Evolutionary conservation across 108 stramenopile genomes (phyloP), one percentile per base, ranked within the genome.

Genomic region (Cyclotella atomus): DNA sequence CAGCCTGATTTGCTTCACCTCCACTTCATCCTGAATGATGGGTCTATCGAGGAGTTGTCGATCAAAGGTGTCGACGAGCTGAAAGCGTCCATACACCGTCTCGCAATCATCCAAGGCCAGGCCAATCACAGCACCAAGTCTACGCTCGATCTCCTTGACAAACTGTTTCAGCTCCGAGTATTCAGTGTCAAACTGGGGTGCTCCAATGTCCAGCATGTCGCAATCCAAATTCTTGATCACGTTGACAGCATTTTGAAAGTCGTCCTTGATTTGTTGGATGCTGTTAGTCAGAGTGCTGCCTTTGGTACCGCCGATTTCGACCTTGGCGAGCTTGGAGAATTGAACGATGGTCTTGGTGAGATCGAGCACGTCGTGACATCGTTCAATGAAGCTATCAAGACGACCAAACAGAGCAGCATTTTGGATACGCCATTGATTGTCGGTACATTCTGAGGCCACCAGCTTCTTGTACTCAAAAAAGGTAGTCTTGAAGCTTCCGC

Each of bases 331-430:
- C 70, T 94, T 95, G 27, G 82, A 84, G 73, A 96, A 94, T 68
- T 95, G 93, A 30, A 95, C 87, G 52, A 95, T 90, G 25, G 91
- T 94, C 73, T 91, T 86, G 6, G 89, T 93, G 25, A 96, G 66
- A 76, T 96, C 96, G 38, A 95, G 64, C 10, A 96, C 86, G 76
- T 94, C 94, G 66, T 93, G 89, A 78, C 94, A 93, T 63, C 96
- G 85, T 66, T 96, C 96, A 9, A 94, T 79, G 68, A 95, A 96
- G 36, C 76, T 70, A 79, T 96, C 96, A 14, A 96, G 87, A 23
- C 96, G 94, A 83, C 87, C 70, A 71, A 96, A 96, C 24, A 96
- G 81, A n/a, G 92, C 96, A 76, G 87, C 92, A 65, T 95, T 95
- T 71, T 95, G 91, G 60, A 90, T 91, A 53, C 81, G 84, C 91